phyloP scores from a whole-genome alignment of 805 yeast species.

The Starmerella cellae region DNA sequence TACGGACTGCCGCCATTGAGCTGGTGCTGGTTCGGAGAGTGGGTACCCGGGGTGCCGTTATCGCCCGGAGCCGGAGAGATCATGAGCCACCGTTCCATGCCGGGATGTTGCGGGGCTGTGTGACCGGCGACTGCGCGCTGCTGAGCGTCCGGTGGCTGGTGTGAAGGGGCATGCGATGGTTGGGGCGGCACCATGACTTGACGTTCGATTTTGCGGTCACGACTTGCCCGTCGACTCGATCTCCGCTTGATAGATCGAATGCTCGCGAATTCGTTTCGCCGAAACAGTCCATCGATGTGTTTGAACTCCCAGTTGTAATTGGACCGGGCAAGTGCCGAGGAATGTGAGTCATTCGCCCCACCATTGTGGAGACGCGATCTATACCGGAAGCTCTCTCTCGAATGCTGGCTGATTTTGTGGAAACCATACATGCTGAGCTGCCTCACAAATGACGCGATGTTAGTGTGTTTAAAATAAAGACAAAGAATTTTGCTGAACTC shows the following conservation, averaged over 20 bases:
- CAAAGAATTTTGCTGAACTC: constrained; percentile 65
- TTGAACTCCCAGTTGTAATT: constrained; percentile 68
- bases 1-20: no score
- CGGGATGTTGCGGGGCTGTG: no score
- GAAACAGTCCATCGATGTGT: constrained; percentile 66
- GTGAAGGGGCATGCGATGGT: neutral
- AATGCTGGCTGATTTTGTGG: constrained; percentile 42
- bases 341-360: neutral
- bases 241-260: constrained; percentile 68
- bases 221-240: constrained; percentile 28
- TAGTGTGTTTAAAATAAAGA: constrained; percentile 80
- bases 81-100: neutral
- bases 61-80: neutral
- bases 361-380: neutral
- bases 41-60: neutral
- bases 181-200: constrained; percentile 13
- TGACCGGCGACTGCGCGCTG: neutral
- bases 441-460: constrained; percentile 83
- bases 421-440: constrained; percentile 95
- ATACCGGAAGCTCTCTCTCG: constrained; percentile 9
- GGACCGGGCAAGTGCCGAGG: neutral
- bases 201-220: constrained; percentile 13
- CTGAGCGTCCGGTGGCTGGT: constrained; percentile 2
- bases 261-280: constrained; percentile 66
- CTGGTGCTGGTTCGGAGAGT: neutral